Conservation (phyloP, 2,329 filamentous ascomycete genomes). For the Apiospora pterosperma region DNA sequence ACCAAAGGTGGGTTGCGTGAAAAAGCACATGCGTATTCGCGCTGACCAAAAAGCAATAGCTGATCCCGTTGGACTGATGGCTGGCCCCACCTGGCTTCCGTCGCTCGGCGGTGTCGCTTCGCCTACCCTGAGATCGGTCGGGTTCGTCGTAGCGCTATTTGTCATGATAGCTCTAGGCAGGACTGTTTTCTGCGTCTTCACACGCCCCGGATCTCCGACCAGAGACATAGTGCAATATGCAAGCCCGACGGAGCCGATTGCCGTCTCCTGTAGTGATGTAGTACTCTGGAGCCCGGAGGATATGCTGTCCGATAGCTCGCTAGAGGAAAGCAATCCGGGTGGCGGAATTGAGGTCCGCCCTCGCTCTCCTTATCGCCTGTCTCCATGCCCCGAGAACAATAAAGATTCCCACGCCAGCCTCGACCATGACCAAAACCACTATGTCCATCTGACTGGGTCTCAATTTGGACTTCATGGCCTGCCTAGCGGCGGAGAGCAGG, state of each 20-base stretch:
- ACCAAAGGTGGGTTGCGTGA: neutral
- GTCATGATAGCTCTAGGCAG: neutral
- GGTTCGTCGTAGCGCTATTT: neutral
- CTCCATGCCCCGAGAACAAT: too few relatives aligned
- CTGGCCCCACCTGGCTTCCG: neutral
- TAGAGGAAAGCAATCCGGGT: neutral
- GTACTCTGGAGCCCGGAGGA: neutral
- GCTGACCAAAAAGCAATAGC: neutral
- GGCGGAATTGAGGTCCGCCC: neutral
- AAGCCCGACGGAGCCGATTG: neutral
- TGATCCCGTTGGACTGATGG: neutral
- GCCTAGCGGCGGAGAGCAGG: neutral
- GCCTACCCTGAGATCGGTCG: neutral
- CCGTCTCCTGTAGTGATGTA: neutral
- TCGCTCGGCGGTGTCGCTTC: neutral
- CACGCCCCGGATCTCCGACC: neutral
- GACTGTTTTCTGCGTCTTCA: neutral
- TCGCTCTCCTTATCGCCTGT: neutral
- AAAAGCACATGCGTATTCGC: neutral
- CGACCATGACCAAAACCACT: neutral
- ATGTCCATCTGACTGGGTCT: neutral
- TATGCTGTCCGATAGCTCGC: neutral
- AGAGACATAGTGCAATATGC: neutral
- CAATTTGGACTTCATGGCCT: neutral
- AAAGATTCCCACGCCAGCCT: too few relatives aligned